A percentile compares a stretch with the other conserved stretches of the same genome.
Conservation (phyloP, 257 asterid genomes). For the Solanum lycopersicoides region DNA sequence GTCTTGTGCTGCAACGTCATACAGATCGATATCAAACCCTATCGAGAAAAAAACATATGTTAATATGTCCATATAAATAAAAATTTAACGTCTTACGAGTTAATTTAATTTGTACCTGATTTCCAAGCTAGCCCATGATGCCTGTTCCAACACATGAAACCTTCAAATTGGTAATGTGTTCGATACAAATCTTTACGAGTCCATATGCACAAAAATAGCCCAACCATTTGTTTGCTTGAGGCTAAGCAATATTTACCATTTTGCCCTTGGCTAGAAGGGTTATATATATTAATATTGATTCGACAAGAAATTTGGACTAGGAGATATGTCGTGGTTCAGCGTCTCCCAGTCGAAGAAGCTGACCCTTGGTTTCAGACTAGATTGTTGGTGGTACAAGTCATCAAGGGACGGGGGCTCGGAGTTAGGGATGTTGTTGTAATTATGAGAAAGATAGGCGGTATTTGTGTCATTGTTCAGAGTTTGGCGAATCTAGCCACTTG, state of each 20-base stretch:
- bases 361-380: conserved; percentile 15
- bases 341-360: conserved; percentile 38
- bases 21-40: conserved; percentile 79
- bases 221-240: conserved; percentile 82
- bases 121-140: conserved; percentile 83
- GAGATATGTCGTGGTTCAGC: conserved; percentile 7
- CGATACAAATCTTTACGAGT: conserved; percentile 41
- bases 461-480: conserved; percentile 28
- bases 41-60: not conserved
- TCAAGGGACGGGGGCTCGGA: not conserved
- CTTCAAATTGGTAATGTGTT: conserved; percentile 31
- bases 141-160: conserved; percentile 72
- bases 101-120: conserved; percentile 35
- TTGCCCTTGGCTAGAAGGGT: not conserved
- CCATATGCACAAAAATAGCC: conserved; percentile 58
- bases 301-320: not conserved
- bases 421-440: not conserved
- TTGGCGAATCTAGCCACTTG: conserved; percentile 55
- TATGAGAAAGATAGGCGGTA: not conserved
- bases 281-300: not conserved
- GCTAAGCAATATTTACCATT: conserved; percentile 31
- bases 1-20: conserved; percentile 42
- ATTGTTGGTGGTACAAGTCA: not conserved
- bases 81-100: fast-evolving
- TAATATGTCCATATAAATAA: no score